phyloP scores from a whole-genome alignment of 2,329 filamentous ascomycete species.

The Myriosclerotinia scirpicola region DNA sequence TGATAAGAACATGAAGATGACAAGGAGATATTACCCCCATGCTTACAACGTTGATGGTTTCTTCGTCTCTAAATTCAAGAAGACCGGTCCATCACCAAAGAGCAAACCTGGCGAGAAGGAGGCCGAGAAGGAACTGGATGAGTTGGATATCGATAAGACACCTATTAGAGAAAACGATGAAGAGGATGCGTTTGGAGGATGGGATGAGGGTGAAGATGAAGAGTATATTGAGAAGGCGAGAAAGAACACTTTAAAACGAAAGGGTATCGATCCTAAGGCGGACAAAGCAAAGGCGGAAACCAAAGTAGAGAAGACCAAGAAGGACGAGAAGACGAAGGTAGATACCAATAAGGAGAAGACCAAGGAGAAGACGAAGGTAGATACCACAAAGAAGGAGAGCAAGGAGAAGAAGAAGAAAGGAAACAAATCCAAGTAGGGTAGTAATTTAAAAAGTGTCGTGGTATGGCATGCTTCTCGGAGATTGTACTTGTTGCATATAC shows the following conservation, averaged over 20 bases:
- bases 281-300: conserved; percentile 41
- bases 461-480: neutral
- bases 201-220: conserved; percentile 71
- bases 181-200: conserved; percentile 66
- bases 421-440: conserved; percentile 18
- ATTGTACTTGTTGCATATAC: conserved; percentile 9
- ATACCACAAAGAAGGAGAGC: conserved; percentile 7
- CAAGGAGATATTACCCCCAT: conserved; percentile 85
- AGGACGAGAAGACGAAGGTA: conserved; percentile 4
- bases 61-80: conserved; percentile 97
- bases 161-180: conserved; percentile 48
- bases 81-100: conserved; percentile 73
- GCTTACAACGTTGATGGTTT: conserved; percentile 96
- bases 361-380: conserved; percentile 6
- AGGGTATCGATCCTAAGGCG: conserved; percentile 70
- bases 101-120: conserved; percentile 41
- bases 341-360: neutral
- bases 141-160: conserved; percentile 63
- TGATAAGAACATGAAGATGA: conserved; percentile 78
- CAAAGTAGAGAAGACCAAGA: conserved; percentile 25
- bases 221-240: conserved; percentile 72
- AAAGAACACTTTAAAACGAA: conserved; percentile 69
- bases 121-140: conserved; percentile 41
- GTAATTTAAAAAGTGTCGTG: neutral
- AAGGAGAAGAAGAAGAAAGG: conserved; percentile 23